Evolutionary conservation across 2,329 filamentous ascomycete species (phyloP).

Genomic region (Ophiocordyceps robertsii): DNA sequence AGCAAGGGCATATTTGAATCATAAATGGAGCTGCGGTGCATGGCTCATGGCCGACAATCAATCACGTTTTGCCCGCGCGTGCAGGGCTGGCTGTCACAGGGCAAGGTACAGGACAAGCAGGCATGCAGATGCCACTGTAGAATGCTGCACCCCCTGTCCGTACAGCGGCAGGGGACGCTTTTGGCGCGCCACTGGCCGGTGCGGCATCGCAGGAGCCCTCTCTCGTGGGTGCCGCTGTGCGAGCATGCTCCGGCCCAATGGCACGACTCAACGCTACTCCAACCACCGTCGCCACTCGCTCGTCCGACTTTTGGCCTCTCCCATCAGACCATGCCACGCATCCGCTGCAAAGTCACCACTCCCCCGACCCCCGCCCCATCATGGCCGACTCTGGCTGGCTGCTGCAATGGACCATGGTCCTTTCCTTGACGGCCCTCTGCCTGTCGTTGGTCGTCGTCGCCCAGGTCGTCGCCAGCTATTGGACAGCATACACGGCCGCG

Average conservation of each 20-base stretch:
- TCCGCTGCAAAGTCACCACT: constrained; percentile 1
- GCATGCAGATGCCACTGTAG: no score
- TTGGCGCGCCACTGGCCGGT: no score
- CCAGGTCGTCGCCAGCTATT: constrained; percentile 38
- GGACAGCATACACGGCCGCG: constrained; percentile 41
- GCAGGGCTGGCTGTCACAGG: no score
- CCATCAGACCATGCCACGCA: constrained; percentile 2
- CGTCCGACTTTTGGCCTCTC: background rate
- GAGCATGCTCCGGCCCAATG: background rate
- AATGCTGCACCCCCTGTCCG: no score
- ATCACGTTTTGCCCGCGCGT: no score
- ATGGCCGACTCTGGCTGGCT: constrained; percentile 38
- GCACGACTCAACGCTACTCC: constrained; percentile 1
- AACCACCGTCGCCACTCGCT: background rate
- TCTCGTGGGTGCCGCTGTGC: no score
- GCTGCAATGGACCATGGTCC: constrained; percentile 43
- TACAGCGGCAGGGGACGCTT: no score
- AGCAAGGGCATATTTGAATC: no score
- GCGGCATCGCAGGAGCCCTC: no score
- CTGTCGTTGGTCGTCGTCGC: constrained; percentile 40
- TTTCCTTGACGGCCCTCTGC: constrained; percentile 43
- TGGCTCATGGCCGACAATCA: no score
- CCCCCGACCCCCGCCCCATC: constrained; percentile 14
- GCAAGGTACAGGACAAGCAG: no score
- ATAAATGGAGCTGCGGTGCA: no score